phyloP scores from a whole-genome alignment of 2,329 filamentous ascomycete genomes.

The Dothistroma septosporum region DNA sequence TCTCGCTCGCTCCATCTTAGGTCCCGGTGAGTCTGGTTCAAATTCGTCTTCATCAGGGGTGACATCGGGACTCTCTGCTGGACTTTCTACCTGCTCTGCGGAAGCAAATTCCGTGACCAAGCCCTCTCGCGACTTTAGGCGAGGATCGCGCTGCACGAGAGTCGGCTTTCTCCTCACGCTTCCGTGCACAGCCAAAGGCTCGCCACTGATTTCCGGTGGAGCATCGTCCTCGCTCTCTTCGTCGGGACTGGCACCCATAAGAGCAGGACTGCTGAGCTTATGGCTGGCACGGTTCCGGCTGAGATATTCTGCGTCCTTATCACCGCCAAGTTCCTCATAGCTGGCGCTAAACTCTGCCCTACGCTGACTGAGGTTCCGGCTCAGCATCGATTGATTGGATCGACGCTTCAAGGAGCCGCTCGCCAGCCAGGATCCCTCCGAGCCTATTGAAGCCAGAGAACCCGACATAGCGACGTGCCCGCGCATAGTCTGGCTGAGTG shows the following conservation, averaged over 20 bases:
- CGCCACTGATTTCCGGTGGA: constrained; percentile 5
- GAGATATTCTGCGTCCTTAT: constrained; percentile 70
- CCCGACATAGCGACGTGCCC: constrained; percentile 56
- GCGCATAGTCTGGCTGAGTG: constrained; percentile 26
- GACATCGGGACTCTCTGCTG: constrained; percentile 25
- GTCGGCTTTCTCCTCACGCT: constrained; percentile 56
- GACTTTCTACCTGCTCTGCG: constrained; percentile 31
- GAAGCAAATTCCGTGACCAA: constrained; percentile 52
- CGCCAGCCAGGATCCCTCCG: constrained; percentile 85
- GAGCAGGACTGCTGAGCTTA: constrained; percentile 11
- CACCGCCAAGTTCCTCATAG: constrained; percentile 58
- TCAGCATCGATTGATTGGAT: constrained; percentile 43
- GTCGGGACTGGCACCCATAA: constrained; percentile 45
- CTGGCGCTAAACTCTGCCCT: constrained; percentile 54
- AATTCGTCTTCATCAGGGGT: constrained; percentile 17
- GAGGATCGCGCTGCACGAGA: constrained; percentile 58
- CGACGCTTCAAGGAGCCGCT: constrained; percentile 60
- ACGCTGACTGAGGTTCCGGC: constrained; percentile 43
- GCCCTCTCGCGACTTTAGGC: constrained; percentile 60
- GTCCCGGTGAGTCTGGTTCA: constrained; percentile 16
- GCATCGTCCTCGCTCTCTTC: constrained; percentile 34
- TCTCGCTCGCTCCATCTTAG: constrained; percentile 58
- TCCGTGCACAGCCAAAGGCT: constrained; percentile 38
- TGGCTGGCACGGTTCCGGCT: constrained; percentile 28
- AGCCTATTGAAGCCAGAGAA: constrained; percentile 90